Percentiles rank a stretch among this genome's conserved stretches.
Conservation (phyloP, 352 stramenopile genomes). For the Pythium diclinum region DNA sequence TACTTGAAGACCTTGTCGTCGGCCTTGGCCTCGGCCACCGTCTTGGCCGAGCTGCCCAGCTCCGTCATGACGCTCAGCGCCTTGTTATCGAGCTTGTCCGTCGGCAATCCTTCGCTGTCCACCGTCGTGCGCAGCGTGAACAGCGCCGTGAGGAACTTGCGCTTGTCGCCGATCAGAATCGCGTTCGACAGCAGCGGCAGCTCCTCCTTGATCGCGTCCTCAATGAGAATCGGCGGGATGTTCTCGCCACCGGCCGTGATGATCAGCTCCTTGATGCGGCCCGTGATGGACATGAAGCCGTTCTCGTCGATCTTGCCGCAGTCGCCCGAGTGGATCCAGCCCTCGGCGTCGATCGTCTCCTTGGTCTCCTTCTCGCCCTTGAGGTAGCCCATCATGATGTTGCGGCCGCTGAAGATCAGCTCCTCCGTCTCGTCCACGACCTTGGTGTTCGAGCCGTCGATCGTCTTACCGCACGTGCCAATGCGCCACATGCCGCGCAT, state of each 20-base stretch:
- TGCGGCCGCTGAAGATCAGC: conserved; percentile 76
- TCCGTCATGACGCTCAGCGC: conserved; percentile 55
- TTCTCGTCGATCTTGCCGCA: conserved; percentile 87
- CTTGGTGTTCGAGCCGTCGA: conserved; percentile 65
- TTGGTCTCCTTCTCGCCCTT: conserved; percentile 77
- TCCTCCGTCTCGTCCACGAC: conserved; percentile 62
- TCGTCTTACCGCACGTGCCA: conserved; percentile 71
- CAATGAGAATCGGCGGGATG: conserved; percentile 90
- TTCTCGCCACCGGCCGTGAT: conserved; percentile 96
- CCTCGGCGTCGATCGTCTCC: conserved; percentile 90
- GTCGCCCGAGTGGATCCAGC: conserved; percentile 94
- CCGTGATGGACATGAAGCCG: conserved; percentile 94
- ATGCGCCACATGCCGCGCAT: conserved; percentile 89
- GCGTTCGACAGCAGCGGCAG: conserved; percentile 86
- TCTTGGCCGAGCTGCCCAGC: conserved; percentile 68
- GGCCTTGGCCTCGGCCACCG: conserved; percentile 59
- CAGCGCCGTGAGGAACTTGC: conserved; percentile 90
- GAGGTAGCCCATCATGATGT: conserved; percentile 90
- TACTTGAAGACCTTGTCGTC: conserved; percentile 79
- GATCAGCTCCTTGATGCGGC: conserved; percentile 96
- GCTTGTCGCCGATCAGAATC: conserved; percentile 92
- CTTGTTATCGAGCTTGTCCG: conserved; percentile 74
- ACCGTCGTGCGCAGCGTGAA: conserved; percentile 85
- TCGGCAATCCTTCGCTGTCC: conserved; percentile 79
- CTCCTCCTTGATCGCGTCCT: conserved; percentile 90